A percentile compares a stretch with the other conserved stretches of the same genome.
phyloP scores from a whole-genome alignment of 345 rosid genomes.

The Heritiera littoralis region DNA sequence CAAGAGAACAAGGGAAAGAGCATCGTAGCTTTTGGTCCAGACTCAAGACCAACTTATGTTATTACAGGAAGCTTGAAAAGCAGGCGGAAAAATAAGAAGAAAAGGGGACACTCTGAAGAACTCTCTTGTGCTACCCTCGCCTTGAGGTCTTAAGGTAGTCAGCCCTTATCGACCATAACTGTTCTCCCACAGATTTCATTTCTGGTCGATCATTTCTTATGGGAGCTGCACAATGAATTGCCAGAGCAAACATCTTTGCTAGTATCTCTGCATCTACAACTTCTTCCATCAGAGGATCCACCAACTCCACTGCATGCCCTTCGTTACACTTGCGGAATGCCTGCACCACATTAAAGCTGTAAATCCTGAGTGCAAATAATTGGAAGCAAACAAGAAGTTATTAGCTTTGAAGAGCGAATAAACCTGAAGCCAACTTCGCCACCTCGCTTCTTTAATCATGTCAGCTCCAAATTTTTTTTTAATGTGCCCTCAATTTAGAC shows the following conservation, averaged over 20 bases:
- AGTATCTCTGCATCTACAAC: conserved; percentile 48
- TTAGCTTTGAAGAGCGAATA: not conserved
- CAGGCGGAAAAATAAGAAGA: not conserved
- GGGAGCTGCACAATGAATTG: conserved; percentile 90
- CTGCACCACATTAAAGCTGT: conserved; percentile 40
- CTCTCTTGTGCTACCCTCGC: conserved; percentile 22
- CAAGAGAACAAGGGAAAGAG: not conserved
- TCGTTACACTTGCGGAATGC: conserved; percentile 66
- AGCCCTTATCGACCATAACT: conserved; percentile 87
- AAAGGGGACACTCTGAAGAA: conserved; percentile 12
- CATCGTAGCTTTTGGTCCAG: not conserved
- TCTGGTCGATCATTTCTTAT: conserved; percentile 69
- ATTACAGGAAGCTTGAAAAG: not conserved
- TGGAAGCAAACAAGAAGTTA: not conserved
- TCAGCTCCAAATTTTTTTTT: not conserved
- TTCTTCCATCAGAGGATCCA: conserved; percentile 70
- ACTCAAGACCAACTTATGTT: not conserved
- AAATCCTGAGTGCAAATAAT: not conserved
- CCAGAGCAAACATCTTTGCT: conserved; percentile 62
- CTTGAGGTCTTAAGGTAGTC: conserved; percentile 55
- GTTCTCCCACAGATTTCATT: conserved; percentile 81
- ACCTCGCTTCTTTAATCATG: not conserved
- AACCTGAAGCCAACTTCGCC: not conserved
- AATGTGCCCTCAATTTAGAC: not conserved
- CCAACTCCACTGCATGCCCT: conserved; percentile 51